These are phyloP conservation scores for Penicillium sp. DNA, from an alignment of 2,329 filamentous ascomycete genomes.

Conservation along the genomic window DNA sequence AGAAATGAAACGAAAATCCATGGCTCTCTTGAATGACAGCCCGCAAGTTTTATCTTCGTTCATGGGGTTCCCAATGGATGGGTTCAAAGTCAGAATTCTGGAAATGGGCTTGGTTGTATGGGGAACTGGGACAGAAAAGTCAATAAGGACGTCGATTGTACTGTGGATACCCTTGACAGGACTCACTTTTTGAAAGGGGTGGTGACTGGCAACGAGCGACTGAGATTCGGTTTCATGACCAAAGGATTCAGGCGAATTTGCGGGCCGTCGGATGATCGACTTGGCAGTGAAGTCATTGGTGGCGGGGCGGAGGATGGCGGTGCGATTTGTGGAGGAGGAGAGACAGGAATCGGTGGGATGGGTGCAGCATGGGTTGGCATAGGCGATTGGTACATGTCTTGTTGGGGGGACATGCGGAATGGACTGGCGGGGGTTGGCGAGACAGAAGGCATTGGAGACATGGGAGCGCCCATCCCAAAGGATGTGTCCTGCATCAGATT, in stretches of 20 bases:
- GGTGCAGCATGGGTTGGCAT: conserved; percentile 22
- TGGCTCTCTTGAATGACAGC: conserved; percentile 10
- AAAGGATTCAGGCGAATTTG: conserved; percentile 38
- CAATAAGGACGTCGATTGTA: neutral
- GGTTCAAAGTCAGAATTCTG: conserved; percentile 41
- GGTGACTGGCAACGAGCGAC: conserved; percentile 34
- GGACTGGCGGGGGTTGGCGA: conserved; percentile 25
- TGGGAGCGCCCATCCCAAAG: conserved; percentile 23
- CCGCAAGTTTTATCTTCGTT: conserved; percentile 18
- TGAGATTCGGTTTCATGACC: conserved; percentile 35
- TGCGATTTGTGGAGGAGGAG: conserved; percentile 22
- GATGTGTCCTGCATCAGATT: conserved; percentile 33
- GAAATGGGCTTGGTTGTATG: conserved; percentile 41
- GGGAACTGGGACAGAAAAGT: conserved; percentile 26
- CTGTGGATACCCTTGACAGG: neutral
- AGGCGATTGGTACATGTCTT: conserved; percentile 30
- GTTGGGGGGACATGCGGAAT: conserved; percentile 26
- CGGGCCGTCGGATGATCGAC: conserved; percentile 30
- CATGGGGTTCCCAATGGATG: conserved; percentile 38
- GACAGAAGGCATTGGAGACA: conserved; percentile 22
- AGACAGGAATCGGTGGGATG: conserved; percentile 20
- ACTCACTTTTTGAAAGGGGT: conserved; percentile 38
- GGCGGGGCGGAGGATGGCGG: conserved; percentile 21
- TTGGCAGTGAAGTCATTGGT: conserved; percentile 29
- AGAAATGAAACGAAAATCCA: conserved; percentile 5